phyloP scores from a whole-genome alignment of 2,329 filamentous ascomycete genomes.

The Colletotrichum sp. region DNA sequence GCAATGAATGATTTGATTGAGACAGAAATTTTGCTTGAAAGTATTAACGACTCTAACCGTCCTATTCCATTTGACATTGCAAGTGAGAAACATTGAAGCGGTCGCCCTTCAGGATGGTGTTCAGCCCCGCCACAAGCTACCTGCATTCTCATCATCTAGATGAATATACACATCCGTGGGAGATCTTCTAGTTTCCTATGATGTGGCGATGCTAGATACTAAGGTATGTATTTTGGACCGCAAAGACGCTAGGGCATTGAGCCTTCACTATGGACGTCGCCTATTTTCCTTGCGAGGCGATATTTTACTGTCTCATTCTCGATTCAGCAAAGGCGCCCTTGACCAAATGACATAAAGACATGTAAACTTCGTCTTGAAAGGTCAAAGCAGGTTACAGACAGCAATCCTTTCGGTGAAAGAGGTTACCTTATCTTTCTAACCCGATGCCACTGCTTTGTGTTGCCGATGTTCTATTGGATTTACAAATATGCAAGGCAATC shows the following conservation, averaged over 20 bases:
- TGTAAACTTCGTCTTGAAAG: rapidly evolving
- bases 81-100: background rate
- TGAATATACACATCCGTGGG: too few species aligned
- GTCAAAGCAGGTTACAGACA: background rate
- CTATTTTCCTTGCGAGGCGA: background rate
- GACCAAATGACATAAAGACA: rapidly evolving
- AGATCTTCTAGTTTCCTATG: too few species aligned
- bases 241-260: too few species aligned
- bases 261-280: background rate
- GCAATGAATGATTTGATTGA: background rate
- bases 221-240: too few species aligned
- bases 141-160: too few species aligned
- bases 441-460: background rate
- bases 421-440: background rate
- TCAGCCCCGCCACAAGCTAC: too few species aligned
- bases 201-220: too few species aligned
- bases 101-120: background rate
- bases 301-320: rapidly evolving
- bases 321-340: rapidly evolving
- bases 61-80: background rate
- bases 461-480: rapidly evolving
- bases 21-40: background rate
- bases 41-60: rapidly evolving
- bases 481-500: background rate
- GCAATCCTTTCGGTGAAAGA: rapidly evolving